phyloP scores from a whole-genome alignment of 2,329 filamentous ascomycete genomes.

The Leptosphaerulina australis region DNA sequence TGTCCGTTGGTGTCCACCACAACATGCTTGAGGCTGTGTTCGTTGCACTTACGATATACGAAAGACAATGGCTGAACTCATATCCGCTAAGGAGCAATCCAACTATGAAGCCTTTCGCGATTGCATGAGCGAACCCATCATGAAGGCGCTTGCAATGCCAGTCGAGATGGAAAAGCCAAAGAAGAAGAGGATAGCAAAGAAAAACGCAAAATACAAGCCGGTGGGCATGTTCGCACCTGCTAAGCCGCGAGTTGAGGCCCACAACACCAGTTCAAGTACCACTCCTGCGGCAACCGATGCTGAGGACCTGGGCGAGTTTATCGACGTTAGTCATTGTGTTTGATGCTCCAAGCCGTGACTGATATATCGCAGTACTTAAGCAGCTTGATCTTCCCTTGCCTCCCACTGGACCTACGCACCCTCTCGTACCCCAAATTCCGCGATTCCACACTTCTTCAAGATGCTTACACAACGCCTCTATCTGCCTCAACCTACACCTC shows the following conservation, averaged over 20 bases:
- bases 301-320: conserved; percentile 78
- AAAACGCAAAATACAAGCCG: conserved; percentile 40
- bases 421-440: conserved; percentile 66
- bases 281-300: conserved; percentile 50
- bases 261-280: neutral
- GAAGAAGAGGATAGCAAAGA: conserved; percentile 48
- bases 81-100: conserved; percentile 47
- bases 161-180: conserved; percentile 53
- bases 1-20: conserved; percentile 6
- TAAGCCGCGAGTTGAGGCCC: conserved; percentile 2
- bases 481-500: conserved; percentile 57
- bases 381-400: conserved; percentile 67
- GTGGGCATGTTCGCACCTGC: conserved; percentile 13
- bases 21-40: conserved; percentile 1
- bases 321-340: conserved; percentile 60
- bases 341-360: conserved; percentile 4
- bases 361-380: conserved; percentile 66
- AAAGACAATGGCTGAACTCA: conserved; percentile 36
- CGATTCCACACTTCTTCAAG: conserved; percentile 57
- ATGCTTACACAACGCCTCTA: conserved; percentile 64
- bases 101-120: conserved; percentile 77
- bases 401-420: conserved; percentile 66
- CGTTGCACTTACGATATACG: neutral
- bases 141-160: conserved; percentile 62
- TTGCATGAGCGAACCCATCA: conserved; percentile 71